Base-by-base conservation (phyloP, 2,329 filamentous ascomycete genomes). In the Fusarium sp. region DNA sequence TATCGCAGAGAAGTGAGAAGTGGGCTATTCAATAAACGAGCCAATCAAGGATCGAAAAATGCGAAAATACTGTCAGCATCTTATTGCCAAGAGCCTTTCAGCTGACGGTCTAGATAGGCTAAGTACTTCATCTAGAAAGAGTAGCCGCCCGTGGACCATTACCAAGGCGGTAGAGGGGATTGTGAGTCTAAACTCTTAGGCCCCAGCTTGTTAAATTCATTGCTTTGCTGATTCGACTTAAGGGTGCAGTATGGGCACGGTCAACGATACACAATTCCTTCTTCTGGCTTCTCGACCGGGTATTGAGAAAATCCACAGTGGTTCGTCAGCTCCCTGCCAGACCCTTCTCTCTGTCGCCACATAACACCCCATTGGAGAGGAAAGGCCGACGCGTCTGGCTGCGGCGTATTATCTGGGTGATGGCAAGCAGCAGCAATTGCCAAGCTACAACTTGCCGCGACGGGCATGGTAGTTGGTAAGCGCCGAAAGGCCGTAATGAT, bases 111-210 rank as follows among this genome's bases (percentile, higher is more conserved):
- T 18, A 1, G 32, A 18, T 28, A 28, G 5, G 16, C 32, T 18
- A 5, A 18, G 1, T 2, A 34, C 16, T 11, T 6, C 16, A 6
- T 18, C 3, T 9, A 5, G 9, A 4, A 4, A 0, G 16, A 10
- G 3, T 34, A 9, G 16, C 16, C 8, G 32, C 32, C 10, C 8
- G 5, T 34, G 4, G 8, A 9, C 9, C 2, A 10, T n/a, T 37
- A n/a, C 1, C 4, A 34, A 18, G 32, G 10, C 8, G 5, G 32
- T 5, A 34, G 8, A 18, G 32, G 8, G 2, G 4, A 16, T 16
- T 10, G 32, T 18, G 3, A 34, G 8, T 18, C 16, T 18, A 32
- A 8, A 10, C 16, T 5, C 32, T 18, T 10, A 34, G 14, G 3
- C 16, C 14, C 30, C 1, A 34, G 16, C 14, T 16, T 14, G 5